Base-by-base conservation (phyloP, 208 protist genomes). In the Herpetomonas muscarum region DNA sequence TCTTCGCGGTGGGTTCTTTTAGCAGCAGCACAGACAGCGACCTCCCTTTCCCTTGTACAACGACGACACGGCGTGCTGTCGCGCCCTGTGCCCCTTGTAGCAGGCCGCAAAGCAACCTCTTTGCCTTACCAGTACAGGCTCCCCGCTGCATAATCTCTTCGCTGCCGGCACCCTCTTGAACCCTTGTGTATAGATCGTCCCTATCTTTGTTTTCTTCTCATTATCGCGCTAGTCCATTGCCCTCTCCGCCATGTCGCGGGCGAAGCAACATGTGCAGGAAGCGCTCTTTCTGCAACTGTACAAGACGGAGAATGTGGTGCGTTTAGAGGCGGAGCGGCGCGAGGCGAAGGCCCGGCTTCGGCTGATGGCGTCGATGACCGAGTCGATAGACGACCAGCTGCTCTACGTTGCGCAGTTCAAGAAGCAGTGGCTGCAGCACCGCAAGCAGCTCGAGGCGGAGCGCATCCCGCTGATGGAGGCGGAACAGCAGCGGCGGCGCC, bases 381-480 rank as follows among this genome's bases (percentile, higher is more conserved):
- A 41, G 1, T 76, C 85, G 36, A 26, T 95, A 9, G 79, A 93
- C 47, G 79, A 92, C 29, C 81, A 95, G 61, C 71, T 92, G 25
- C 25, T 83, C 24, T 92, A 81, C 52, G 83, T 95, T 3, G 60
- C 78, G 3, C 74, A 92, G 61, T 88, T 93, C 45, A 90, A 91
- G 63, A 81, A 92, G 53, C 67, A 86, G 63, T 95, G 89, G 86
- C 63, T 95, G 42, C 68, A 76, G 54, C 79, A 88, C 55, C 72
- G 78, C 9, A 64, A 63, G 29, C 48, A 67, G 28, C 61, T 87
- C 17, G 83, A 92, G 66, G 67, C 62, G 17, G 77, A 67, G 42
- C 58, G 89, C 6, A 71, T 81, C 44, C 55, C 75, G n/a, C 21
- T 95, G 28, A 56, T 88, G 46, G 39, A 54, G 26, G 68, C 67